Evolutionary conservation across 169 alveolate species (phyloP), one percentile per base, ranked within the genome.

Genomic region (Plasmodium billcollinsi): DNA sequence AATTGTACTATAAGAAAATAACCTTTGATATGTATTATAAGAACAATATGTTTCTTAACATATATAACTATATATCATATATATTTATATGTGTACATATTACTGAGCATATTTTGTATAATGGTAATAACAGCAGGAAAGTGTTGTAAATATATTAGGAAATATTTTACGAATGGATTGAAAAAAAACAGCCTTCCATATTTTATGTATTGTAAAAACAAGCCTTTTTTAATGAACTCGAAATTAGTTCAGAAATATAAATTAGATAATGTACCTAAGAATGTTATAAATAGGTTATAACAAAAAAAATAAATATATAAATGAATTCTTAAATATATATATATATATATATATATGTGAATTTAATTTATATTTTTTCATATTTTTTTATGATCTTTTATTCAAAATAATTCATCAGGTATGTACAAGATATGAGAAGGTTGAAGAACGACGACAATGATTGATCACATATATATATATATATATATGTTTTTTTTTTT

Each of bases 361-460:
- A 1, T 21, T 45, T 26, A 26, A 1, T 26, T 26, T 3, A 1
- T 26, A 26, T 26, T 1, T 26, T 26, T 2, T 26, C 33, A 26
- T 26, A 45, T 26, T 71, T 12, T 4, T 15, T 43, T 69, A 45
- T 45, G 12, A 69, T 2, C 0, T 56, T 56, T 20, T 0, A 58
- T 63, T 72, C 29, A 26, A 39, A 76, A 49, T 49, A 12, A 14
- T n/a, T 18, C 21, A 20, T 21, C 26, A 76, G 89, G 52, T 76
- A 76, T 69, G 33, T 76, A 33, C 89, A 76, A 76, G 89, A 76
- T 58, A 76, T 65, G n/a, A 67, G 89, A 69, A 76, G 89, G 58
- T 26, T 76, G 18, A 76, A 76, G 33, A 66, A 39, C 18, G 89
- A 76, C 9, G 49, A 50, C 21, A 54, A 15, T 45, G 63, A 58